Evolutionary conservation across 1,284 basidiomycete genomes (phyloP).

Genomic region (Ceratobasidium sp.): DNA sequence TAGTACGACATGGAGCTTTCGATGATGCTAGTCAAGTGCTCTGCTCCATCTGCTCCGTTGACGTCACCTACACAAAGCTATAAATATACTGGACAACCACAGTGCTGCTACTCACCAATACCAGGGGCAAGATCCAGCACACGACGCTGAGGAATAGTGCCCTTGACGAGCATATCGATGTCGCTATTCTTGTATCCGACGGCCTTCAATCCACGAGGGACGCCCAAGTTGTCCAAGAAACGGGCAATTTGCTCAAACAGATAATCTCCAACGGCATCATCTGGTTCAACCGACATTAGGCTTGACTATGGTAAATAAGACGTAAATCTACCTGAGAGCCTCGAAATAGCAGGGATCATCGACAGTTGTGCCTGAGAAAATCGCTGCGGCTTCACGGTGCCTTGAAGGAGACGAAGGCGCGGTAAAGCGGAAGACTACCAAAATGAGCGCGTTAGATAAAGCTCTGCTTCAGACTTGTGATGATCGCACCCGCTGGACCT

Average conservation of each 20-base stretch:
- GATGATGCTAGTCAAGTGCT: conserved; percentile 79
- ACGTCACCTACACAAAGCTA: conserved; percentile 55
- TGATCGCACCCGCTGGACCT: conserved; percentile 71
- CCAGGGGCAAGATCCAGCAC: conserved; percentile 88
- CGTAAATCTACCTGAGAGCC: conserved; percentile 15
- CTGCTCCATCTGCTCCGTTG: conserved; percentile 76
- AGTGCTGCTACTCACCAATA: conserved; percentile 57
- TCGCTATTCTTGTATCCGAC: conserved; percentile 80
- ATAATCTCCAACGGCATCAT: conserved; percentile 80
- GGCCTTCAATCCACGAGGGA: conserved; percentile 86
- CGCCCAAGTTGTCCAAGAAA: conserved; percentile 86
- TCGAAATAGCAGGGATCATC: conserved; percentile 68
- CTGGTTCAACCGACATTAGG: conserved; percentile 50
- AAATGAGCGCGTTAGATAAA: background rate
- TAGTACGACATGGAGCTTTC: conserved; percentile 77
- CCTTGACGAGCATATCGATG: conserved; percentile 75
- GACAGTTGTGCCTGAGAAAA: conserved; percentile 74
- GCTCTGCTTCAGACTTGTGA: conserved; percentile 1
- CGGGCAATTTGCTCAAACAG: conserved; percentile 89
- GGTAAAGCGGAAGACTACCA: conserved; percentile 87
- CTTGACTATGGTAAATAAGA: background rate
- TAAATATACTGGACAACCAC: background rate
- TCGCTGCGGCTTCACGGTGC: conserved; percentile 85
- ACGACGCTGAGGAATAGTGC: conserved; percentile 85
- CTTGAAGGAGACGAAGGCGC: conserved; percentile 89